Conservation (phyloP, 495 filamentous ascomycete genomes). For the Daldinia bambusicola region DNA sequence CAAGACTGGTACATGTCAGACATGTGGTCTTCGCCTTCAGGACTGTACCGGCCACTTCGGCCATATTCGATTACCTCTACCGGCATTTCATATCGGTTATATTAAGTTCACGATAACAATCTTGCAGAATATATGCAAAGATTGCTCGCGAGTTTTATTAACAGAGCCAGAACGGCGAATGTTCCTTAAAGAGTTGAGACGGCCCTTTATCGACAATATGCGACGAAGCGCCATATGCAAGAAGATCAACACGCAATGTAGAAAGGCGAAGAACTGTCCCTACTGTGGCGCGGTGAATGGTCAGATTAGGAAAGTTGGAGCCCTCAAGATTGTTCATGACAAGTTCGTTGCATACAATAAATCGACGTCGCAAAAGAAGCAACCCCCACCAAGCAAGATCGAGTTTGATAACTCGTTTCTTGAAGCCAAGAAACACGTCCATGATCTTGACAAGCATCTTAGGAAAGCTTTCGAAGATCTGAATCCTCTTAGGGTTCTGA, state of each 20-base stretch:
- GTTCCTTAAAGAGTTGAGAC: conserved; percentile 80
- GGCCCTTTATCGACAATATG: conserved; percentile 86
- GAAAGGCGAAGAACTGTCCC: conserved; percentile 81
- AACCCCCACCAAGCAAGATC: conserved; percentile 78
- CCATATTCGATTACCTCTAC: conserved; percentile 86
- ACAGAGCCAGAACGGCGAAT: conserved; percentile 76
- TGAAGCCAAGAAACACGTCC: conserved; percentile 74
- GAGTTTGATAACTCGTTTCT: conserved; percentile 85
- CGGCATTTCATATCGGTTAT: conserved; percentile 95
- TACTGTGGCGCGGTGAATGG: conserved; percentile 84
- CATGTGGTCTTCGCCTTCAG: conserved; percentile 79
- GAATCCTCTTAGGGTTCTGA: conserved; percentile 87
- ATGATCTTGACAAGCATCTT: conserved; percentile 88
- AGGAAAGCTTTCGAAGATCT: conserved; percentile 93
- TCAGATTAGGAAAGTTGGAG: conserved; percentile 84
- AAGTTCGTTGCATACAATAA: conserved; percentile 87
- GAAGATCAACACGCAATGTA: conserved; percentile 85
- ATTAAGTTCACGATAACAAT: conserved; percentile 89
- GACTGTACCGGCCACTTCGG: conserved; percentile 96
- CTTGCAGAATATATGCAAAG: conserved; percentile 93
- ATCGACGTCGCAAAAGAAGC: conserved; percentile 85
- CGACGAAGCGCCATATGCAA: conserved; percentile 81
- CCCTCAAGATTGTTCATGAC: conserved; percentile 93
- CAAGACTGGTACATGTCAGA: conserved; percentile 76
- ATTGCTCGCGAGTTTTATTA: conserved; percentile 80